phyloP scores from a whole-genome alignment of 495 filamentous ascomycete species.

The Chlorociboria aeruginascens region DNA sequence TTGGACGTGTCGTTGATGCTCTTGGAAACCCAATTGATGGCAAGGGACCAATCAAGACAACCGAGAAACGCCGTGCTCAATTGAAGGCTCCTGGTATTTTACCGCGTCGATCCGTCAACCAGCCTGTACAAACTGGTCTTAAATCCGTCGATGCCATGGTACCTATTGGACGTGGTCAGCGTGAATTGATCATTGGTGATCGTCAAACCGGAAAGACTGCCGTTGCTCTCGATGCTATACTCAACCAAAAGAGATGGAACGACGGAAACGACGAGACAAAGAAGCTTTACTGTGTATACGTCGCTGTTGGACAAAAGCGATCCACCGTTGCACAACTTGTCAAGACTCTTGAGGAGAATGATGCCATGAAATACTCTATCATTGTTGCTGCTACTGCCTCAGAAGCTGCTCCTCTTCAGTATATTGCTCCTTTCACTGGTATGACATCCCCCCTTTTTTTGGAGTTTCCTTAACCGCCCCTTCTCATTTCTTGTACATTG shows the following conservation, averaged over 20 bases:
- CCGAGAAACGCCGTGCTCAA: conserved; percentile 90
- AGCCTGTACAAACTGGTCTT: conserved; percentile 98
- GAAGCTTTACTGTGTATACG: conserved; percentile 99
- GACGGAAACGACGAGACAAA: conserved; percentile 71
- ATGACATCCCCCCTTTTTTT: background rate
- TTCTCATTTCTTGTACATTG: conserved; percentile 7
- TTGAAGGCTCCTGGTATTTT: conserved; percentile 98
- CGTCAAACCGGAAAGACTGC: conserved; percentile 99
- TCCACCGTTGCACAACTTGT: conserved; percentile 98
- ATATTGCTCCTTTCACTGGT: conserved; percentile 90
- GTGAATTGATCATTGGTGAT: conserved; percentile 99
- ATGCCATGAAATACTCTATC: conserved; percentile 97
- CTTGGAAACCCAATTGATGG: conserved; percentile 98
- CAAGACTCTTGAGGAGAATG: conserved; percentile 99
- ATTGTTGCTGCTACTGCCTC: conserved; percentile 95
- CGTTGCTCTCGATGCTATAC: conserved; percentile 94
- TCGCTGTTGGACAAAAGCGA: conserved; percentile 98
- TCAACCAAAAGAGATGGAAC: conserved; percentile 99
- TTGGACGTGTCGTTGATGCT: conserved; percentile 97
- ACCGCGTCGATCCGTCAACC: conserved; percentile 89
- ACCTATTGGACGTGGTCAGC: conserved; percentile 98
- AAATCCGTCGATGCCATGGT: conserved; percentile 99
- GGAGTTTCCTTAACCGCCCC: conserved; percentile 16
- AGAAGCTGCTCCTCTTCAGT: conserved; percentile 89
- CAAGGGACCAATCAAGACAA: conserved; percentile 90